These are phyloP conservation scores for Lepiota venenata DNA, from an alignment of 768 basidiomycete genomes.

Conservation along the genomic window DNA sequence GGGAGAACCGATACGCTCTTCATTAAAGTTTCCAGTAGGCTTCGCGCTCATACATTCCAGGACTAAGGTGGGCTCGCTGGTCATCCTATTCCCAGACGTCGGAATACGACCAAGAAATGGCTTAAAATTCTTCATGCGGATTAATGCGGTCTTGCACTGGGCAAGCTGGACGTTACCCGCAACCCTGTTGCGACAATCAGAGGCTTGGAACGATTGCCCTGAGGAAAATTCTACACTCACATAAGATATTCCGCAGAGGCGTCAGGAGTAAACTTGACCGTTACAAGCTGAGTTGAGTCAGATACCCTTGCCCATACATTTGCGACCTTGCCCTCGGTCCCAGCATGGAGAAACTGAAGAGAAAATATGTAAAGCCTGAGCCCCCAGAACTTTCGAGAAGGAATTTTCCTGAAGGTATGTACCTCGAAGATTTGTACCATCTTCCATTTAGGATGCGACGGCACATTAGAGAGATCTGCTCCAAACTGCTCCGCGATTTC, in stretches of 20 bases:
- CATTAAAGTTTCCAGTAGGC: conserved; percentile 39
- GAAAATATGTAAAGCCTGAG: conserved; percentile 4
- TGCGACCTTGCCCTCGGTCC: conserved; percentile 31
- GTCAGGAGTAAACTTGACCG: conserved; percentile 51
- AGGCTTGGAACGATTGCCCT: neutral
- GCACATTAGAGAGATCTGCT: conserved; percentile 34
- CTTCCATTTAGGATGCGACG: conserved; percentile 32
- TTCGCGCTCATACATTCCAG: conserved; percentile 48
- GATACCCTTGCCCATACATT: conserved; percentile 61
- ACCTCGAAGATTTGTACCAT: conserved; percentile 64
- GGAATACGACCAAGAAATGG: conserved; percentile 55
- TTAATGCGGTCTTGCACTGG: conserved; percentile 41
- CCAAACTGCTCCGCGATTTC: conserved; percentile 50
- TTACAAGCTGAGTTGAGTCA: conserved; percentile 49
- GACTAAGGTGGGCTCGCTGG: conserved; percentile 37
- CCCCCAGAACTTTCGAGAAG: no score
- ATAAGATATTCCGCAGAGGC: conserved; percentile 43
- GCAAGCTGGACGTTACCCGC: conserved; percentile 33
- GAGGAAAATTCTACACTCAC: conserved; percentile 23
- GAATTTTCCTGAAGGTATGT: conserved; percentile 9
- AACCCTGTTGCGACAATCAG: conserved; percentile 16
- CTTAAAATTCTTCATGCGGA: conserved; percentile 46
- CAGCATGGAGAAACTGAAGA: conserved; percentile 54
- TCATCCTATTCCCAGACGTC: conserved; percentile 33
- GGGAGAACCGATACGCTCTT: conserved; percentile 50